Percentiles rank a stretch among this genome's conserved stretches.
phyloP scores from a whole-genome alignment of 2,329 filamentous ascomycete genomes.

The Penicillium aurantiogriseum region DNA sequence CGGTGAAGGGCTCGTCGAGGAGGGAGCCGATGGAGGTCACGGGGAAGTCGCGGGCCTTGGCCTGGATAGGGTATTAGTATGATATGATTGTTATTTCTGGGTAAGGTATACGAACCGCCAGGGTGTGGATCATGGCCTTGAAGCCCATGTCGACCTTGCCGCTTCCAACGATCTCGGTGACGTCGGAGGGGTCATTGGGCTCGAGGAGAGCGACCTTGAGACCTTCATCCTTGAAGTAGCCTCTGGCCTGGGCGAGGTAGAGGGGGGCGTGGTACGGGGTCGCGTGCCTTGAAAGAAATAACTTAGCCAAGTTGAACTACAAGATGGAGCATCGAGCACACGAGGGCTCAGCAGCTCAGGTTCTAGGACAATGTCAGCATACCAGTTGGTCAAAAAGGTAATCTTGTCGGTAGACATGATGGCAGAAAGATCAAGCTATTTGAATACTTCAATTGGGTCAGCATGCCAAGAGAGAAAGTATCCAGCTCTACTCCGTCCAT shows the following conservation, averaged over 20 bases:
- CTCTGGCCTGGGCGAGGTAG: conserved; percentile 73
- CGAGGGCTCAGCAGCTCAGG: not conserved
- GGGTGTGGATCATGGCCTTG: conserved; percentile 82
- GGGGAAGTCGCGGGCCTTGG: conserved; percentile 72
- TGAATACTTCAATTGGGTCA: conserved; percentile 29
- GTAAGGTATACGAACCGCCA: conserved; percentile 55
- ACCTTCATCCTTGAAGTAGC: conserved; percentile 71
- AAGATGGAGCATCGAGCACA: not conserved
- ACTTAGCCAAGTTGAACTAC: conserved; percentile 28
- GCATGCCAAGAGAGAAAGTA: conserved; percentile 26
- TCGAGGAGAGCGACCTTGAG: conserved; percentile 76
- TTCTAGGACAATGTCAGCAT: conserved; percentile 34
- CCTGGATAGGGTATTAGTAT: conserved; percentile 44
- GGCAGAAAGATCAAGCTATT: conserved; percentile 37
- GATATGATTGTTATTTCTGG: not conserved
- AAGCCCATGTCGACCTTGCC: conserved; percentile 75
- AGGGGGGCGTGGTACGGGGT: conserved; percentile 78
- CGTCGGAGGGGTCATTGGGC: conserved; percentile 76
- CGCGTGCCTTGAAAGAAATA: conserved; percentile 61
- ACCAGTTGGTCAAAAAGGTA: conserved; percentile 83
- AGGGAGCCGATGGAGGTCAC: conserved; percentile 71
- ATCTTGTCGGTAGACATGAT: conserved; percentile 81
- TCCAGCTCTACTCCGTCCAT: conserved; percentile 10
- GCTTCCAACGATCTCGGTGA: conserved; percentile 76
- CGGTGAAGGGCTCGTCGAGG: conserved; percentile 77